Evolutionary conservation across 805 yeast species (phyloP), one percentile per base, ranked within the genome.

Genomic region (Lachancea meyersii): DNA sequence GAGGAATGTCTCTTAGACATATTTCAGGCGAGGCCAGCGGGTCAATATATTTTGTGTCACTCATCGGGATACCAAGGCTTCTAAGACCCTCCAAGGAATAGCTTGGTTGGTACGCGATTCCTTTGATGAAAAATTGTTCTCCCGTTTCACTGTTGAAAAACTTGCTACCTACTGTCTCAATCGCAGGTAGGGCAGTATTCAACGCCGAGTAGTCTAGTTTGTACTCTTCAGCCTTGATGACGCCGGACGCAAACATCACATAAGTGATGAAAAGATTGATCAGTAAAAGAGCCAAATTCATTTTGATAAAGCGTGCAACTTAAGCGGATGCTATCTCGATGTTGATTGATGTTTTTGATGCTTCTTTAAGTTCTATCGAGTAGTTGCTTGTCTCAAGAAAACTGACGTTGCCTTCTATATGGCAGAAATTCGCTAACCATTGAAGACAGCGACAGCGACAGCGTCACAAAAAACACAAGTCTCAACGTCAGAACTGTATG

Each of bases 1-100:
- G 81, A n/a, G 88, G 86, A 47, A 89, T 72, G 57, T 91, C 97
- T 57, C 97, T 74, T 50, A 77, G 61, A 67, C 97, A 91, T 2
- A 80, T 68, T 2, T 60, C 66, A 10, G 72, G 67, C 57, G 86
- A 85, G 4, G 87, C 83, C 54, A 91, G 70, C 1, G 97, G 95
- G 64, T 91, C 97, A 36, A 76, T 71, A 45, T 64, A 69, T 38
- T 58, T 64, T 18, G 60, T 48, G 17, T 54, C 61, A 7, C 24
- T 22, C 6, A n/a, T 21, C 18, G 17, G 19, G 8, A 23, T 9
- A 10, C 19, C 31, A 13, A 30, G 21, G 16, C 44, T 51, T 21
- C 55, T 43, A 11, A 53, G 46, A 40, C 76, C 75, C 11, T 79
- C 71, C 11, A 53, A 39, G 16, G 54, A 50, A 33, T 59, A 49